Base-by-base conservation (phyloP, 2,329 filamentous ascomycete genomes). In the Byssochlamys sp. region DNA sequence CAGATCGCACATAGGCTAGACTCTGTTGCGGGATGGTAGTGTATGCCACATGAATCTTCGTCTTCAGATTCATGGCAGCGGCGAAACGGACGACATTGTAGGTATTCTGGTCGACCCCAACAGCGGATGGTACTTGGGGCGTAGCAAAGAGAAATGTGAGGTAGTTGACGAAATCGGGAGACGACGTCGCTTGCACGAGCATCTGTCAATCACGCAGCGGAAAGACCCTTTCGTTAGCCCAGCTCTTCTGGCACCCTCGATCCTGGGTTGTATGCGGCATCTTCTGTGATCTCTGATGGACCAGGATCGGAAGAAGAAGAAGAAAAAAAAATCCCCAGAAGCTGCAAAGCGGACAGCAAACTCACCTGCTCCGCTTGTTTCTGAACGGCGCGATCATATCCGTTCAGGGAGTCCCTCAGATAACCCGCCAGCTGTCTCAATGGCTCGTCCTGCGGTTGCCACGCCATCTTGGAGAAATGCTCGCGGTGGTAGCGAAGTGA, bases 161-260 rank as follows among this genome's bases (percentile, higher is more conserved):
- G 74, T 99, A 99, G 77, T 97, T 97, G 79, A 95, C 92, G 79
- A 96, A 89, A 73, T 97, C 92, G 53, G 91, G 91, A 10, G 89
- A 94, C 55, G 81, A 78, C 72, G 90, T 95, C 60, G 92, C 94
- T 77, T 95, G 89, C 63, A 84, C 81, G 66, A 99, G 89, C 90
- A 97, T 95, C 94, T 97, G 67, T 57, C 33, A 55, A 25, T n/a
- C 25, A 52, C 12, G 53, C 55, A 24, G 45, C 57, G 33, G 26
- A 51, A 53, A 53, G 11, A 29, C n/a, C 14, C 55, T 14, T 35
- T 56, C 5, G 53, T 49, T 33, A 28, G 52, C 27, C 25, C 48
- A 31, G 45, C 49, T 33, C 57, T 33, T 19, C 24, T 45, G 33
- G 48, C 14, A 27, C n/a, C 55, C 48, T 49, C 25, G 29, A 52